These are phyloP conservation scores for Fusarium luffae DNA, from an alignment of 2,329 filamentous ascomycete genomes.

Conservation along the genomic window DNA sequence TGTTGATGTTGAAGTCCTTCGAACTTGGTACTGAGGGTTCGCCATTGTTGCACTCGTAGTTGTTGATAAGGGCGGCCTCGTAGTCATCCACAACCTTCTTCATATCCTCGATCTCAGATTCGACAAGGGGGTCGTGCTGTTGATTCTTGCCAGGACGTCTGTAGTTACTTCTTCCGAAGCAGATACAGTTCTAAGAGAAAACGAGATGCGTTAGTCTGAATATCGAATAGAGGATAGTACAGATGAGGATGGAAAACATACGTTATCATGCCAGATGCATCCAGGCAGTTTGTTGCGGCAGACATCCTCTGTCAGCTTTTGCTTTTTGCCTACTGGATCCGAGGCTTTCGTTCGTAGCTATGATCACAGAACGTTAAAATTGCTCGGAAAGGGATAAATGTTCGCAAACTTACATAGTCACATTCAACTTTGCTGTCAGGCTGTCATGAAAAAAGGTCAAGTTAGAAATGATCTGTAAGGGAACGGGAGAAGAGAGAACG, in stretches of 20 bases:
- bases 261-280: slow-evolving; percentile 5
- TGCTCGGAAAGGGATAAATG: neutral
- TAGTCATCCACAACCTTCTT: slow-evolving; percentile 1
- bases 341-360: neutral
- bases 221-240: neutral
- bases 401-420: neutral
- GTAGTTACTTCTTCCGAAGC: neutral
- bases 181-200: neutral
- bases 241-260: neutral
- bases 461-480: neutral
- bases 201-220: neutral
- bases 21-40: neutral
- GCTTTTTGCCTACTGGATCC: neutral
- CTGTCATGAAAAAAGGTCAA: neutral
- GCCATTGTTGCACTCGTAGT: slow-evolving; percentile 4
- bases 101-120: neutral
- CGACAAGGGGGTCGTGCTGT: neutral
- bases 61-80: slow-evolving; percentile 1
- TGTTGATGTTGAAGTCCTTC: neutral
- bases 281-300: neutral
- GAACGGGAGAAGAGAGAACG: neutral
- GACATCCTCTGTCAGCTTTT: neutral
- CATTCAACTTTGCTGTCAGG: neutral
- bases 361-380: neutral
- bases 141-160: neutral